Evolutionary conservation across 1,284 basidiomycete species (phyloP).

Genomic region (Mycosarcoma maydis): DNA sequence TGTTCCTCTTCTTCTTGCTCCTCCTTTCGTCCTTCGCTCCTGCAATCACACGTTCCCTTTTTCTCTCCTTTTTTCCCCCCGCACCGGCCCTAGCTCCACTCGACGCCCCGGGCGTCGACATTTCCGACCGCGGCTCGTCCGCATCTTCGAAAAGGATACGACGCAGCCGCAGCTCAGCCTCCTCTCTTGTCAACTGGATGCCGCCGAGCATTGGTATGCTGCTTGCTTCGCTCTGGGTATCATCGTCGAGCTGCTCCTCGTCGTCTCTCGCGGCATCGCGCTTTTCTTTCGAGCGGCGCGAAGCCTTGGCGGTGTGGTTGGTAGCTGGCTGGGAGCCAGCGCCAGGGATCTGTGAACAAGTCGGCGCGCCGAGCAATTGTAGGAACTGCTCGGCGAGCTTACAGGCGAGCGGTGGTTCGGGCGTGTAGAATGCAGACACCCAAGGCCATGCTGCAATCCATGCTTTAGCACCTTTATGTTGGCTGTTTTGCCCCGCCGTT

Average conservation of each 20-base stretch:
- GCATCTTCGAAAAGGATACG: constrained; percentile 20
- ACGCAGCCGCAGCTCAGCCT: constrained; percentile 16
- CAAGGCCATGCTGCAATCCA: constrained; percentile 22
- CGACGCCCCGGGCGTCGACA: too few species aligned
- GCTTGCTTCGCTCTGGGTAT: background rate
- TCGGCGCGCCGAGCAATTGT: constrained; percentile 4
- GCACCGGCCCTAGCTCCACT: too few species aligned
- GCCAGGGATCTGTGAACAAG: too few species aligned
- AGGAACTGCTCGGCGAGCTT: constrained; percentile 19
- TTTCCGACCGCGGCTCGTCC: too few species aligned
- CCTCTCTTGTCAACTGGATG: constrained; percentile 18
- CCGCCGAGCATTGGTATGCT: background rate
- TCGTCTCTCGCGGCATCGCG: too few species aligned
- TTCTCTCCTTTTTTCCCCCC: background rate
- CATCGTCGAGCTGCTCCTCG: background rate
- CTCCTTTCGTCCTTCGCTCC: background rate
- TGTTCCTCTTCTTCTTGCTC: background rate
- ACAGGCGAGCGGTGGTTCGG: constrained; percentile 4
- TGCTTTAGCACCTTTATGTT: constrained; percentile 7
- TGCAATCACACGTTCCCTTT: background rate
- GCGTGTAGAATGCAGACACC: constrained; percentile 4
- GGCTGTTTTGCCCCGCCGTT: background rate
- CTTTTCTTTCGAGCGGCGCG: too few species aligned
- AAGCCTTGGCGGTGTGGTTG: too few species aligned
- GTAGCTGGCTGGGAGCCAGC: too few species aligned